phyloP scores from a whole-genome alignment of 352 stramenopile genomes.

The Globisporangium acanthophoron region DNA sequence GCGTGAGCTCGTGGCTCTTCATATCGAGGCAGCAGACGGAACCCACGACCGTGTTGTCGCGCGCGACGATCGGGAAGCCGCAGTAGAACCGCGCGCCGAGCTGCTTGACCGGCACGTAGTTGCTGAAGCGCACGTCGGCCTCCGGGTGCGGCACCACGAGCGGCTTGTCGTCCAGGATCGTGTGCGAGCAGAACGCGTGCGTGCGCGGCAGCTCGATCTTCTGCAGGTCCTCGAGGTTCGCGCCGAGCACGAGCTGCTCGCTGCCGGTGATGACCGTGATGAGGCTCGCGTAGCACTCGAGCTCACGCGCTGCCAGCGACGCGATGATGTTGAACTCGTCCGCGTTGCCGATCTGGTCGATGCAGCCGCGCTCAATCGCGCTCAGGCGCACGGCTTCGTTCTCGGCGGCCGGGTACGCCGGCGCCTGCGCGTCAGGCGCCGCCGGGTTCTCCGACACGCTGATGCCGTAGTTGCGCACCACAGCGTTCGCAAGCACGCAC shows the following conservation, averaged over 20 bases:
- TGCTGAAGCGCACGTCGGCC: slow-evolving; percentile 65
- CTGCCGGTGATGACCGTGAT: slow-evolving; percentile 59
- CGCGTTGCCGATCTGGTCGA: slow-evolving; percentile 41
- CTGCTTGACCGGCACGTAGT: slow-evolving; percentile 28
- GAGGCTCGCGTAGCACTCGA: slow-evolving; percentile 47
- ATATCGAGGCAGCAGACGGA: slow-evolving; percentile 58
- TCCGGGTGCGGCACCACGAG: slow-evolving; percentile 55
- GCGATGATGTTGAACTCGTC: slow-evolving; percentile 76
- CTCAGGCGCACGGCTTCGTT: slow-evolving; percentile 48
- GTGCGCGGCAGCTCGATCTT: slow-evolving; percentile 14
- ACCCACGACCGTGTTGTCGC: slow-evolving; percentile 48
- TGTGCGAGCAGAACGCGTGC: slow-evolving; percentile 49
- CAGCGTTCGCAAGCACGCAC: slow-evolving; percentile 41
- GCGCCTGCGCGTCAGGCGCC: slow-evolving; percentile 15
- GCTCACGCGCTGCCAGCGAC: slow-evolving; percentile 46
- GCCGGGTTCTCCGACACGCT: slow-evolving; percentile 24
- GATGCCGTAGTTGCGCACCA: slow-evolving; percentile 40
- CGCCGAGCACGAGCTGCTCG: slow-evolving; percentile 43
- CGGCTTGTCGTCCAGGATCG: slow-evolving; percentile 52
- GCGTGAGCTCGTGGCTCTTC: slow-evolving; percentile 42
- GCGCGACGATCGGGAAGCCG: slow-evolving; percentile 53
- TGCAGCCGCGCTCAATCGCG: slow-evolving; percentile 35
- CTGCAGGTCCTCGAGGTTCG: slow-evolving; percentile 21
- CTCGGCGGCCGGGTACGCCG: slow-evolving; percentile 24
- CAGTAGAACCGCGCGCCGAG: slow-evolving; percentile 69